Percentiles rank a stretch among this genome's conserved stretches.
These are phyloP conservation scores for Sistotremastrum niveocremeum DNA, from an alignment of 768 basidiomycete species.

Conservation along the genomic window DNA sequence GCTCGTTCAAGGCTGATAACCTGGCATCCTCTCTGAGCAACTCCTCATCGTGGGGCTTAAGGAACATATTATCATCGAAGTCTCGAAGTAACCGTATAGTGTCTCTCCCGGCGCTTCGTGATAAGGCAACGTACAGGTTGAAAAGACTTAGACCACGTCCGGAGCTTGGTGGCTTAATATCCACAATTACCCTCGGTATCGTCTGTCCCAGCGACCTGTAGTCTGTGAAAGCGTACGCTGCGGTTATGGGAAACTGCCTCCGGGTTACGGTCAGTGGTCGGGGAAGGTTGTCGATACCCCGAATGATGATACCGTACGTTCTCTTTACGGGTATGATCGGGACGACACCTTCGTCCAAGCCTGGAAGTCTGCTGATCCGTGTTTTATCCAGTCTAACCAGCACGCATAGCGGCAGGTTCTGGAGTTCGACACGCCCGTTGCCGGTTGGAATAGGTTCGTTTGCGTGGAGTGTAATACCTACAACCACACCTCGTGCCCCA, in stretches of 20 bases:
- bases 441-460: slow-evolving; percentile 11
- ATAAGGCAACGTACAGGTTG: slow-evolving; percentile 29
- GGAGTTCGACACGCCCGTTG: slow-evolving; percentile 9
- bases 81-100: slow-evolving; percentile 17
- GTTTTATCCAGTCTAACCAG: slow-evolving; percentile 18
- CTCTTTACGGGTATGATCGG: slow-evolving; percentile 8
- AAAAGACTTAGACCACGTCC: slow-evolving; percentile 20
- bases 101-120: slow-evolving; percentile 16
- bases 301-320: slow-evolving; percentile 1
- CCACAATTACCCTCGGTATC: slow-evolving; percentile 21
- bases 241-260: slow-evolving; percentile 19
- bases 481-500: slow-evolving; percentile 23
- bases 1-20: slow-evolving; percentile 1
- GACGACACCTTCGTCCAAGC: slow-evolving; percentile 14
- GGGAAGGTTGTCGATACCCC: too few species aligned
- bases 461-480: slow-evolving; percentile 19
- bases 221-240: slow-evolving; percentile 28
- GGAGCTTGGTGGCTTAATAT: slow-evolving; percentile 22
- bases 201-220: slow-evolving; percentile 29
- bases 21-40: slow-evolving; percentile 4
- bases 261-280: slow-evolving; percentile 7
- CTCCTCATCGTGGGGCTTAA: slow-evolving; percentile 21
- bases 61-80: slow-evolving; percentile 16
- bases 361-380: slow-evolving; percentile 10
- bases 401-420: slow-evolving; percentile 19